Conservation (phyloP, 2,329 filamentous ascomycete genomes). For the Colletotrichum eleusines region DNA sequence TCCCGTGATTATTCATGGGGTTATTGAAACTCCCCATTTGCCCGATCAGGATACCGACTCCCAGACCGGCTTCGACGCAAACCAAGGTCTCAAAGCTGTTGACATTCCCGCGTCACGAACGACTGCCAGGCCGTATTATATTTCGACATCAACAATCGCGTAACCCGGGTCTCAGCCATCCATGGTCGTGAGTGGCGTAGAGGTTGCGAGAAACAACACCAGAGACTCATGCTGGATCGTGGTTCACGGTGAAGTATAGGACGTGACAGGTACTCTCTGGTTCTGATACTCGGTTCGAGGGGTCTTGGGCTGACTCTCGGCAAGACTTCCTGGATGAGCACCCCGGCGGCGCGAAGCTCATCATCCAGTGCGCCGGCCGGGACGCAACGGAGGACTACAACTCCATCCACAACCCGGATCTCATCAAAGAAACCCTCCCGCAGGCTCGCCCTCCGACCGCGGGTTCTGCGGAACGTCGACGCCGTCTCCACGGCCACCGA, state of each 20-base stretch:
- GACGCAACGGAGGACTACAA: conserved; percentile 53
- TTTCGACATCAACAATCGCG: neutral
- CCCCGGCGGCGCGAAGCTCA: conserved; percentile 50
- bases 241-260: conserved; percentile 44
- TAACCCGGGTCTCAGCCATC: neutral
- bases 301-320: neutral
- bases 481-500: conserved; percentile 66
- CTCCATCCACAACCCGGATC: conserved; percentile 49
- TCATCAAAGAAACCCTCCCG: conserved; percentile 64
- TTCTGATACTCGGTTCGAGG: too few species aligned
- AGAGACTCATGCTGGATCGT: conserved; percentile 43
- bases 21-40: neutral
- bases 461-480: conserved; percentile 84
- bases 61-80: neutral
- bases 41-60: neutral
- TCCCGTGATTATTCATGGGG: conserved; percentile 1
- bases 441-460: conserved; percentile 77
- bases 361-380: conserved; percentile 50
- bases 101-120: neutral
- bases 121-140: neutral
- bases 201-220: conserved; percentile 43
- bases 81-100: neutral
- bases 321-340: conserved; percentile 51
- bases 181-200: conserved; percentile 35
- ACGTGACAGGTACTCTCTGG: conserved; percentile 41